These are phyloP conservation scores for Lagenaria siceraria DNA, from an alignment of 306 rosid species.

Conservation along the genomic window DNA sequence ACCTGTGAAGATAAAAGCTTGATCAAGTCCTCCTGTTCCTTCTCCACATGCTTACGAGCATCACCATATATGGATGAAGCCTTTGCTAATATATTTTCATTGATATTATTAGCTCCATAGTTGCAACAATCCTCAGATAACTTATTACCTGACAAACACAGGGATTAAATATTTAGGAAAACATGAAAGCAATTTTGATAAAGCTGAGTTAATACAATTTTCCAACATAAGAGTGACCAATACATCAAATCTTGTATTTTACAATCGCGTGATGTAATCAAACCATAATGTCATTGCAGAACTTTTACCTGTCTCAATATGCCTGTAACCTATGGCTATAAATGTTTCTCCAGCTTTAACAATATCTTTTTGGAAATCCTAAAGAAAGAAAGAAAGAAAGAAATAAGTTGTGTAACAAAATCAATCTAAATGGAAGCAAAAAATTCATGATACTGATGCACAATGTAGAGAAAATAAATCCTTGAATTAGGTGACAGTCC, in stretches of 20 bases:
- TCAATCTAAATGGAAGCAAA: not conserved
- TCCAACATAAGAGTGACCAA: not conserved
- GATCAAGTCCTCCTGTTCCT: conserved; percentile 83
- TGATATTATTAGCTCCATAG: conserved; percentile 81
- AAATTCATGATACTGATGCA: not conserved
- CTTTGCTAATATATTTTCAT: conserved; percentile 73
- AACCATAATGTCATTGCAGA: conserved; percentile 5
- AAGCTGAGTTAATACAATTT: not conserved
- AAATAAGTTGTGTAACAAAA: not conserved
- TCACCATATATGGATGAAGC: conserved; percentile 93
- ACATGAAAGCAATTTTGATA: not conserved
- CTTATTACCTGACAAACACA: conserved; percentile 80
- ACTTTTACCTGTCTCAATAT: conserved; percentile 85
- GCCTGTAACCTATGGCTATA: conserved; percentile 69
- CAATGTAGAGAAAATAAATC: not conserved
- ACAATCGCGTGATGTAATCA: not conserved
- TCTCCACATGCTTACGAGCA: conserved; percentile 89
- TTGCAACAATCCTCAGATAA: conserved; percentile 94
- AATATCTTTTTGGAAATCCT: conserved; percentile 91
- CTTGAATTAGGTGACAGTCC: not conserved
- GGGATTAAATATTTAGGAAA: conserved; percentile 12
- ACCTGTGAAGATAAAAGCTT: conserved; percentile 76
- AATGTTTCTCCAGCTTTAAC: conserved; percentile 82
- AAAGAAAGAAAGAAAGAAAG: conserved; percentile 23
- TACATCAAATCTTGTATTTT: not conserved